Base-by-base conservation (phyloP, 1,139 yeast species). In the Lodderomyces jiufengensis region DNA sequence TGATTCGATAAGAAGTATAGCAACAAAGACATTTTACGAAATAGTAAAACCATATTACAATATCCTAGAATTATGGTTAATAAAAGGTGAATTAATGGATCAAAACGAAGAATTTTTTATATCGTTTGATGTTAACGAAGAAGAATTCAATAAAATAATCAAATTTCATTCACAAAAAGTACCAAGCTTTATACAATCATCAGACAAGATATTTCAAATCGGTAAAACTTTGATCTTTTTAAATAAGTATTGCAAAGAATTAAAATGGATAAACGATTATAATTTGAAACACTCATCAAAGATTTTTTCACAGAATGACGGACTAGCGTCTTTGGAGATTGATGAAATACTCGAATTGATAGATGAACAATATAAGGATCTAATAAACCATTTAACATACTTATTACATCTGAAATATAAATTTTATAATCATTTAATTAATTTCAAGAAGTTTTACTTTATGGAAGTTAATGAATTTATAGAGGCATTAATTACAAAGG, bases 401-500 rank as follows among this genome's bases (percentile, higher is more conserved):
- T 56, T 79, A 4, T 50, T 87, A 4, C 70, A 73, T 38, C 63
- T 66, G 1, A 55, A 76, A 66, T 58, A 64, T 61, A 24, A 47
- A 27, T 58, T 84, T 31, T 64, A 64, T 35, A 59, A 66, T n/a
- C 88, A 84, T 47, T 51, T 90, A 9, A 54, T 55, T 8, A 81
- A 80, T 31, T 64, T 85, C 41, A 84, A 84, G 44, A 76, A 75
- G 45, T 79, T 84, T 42, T 63, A 88, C 45, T 59, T 92, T 32
- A 78, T 86, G 67, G 78, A 80, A 9, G 78, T 76, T 37, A 87
- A 88, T 16, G 96, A 90, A 51, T 84, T 92, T 47, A 78, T 85
- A 9, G 81, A 84, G 36, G 52, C 77, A 1, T 57, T 92, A 8
- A 72, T 87, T 24, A 55, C 63, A 14, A 76, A 76, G 32, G 86